Conservation (phyloP, 768 basidiomycete genomes). For the Suillus luteus region DNA sequence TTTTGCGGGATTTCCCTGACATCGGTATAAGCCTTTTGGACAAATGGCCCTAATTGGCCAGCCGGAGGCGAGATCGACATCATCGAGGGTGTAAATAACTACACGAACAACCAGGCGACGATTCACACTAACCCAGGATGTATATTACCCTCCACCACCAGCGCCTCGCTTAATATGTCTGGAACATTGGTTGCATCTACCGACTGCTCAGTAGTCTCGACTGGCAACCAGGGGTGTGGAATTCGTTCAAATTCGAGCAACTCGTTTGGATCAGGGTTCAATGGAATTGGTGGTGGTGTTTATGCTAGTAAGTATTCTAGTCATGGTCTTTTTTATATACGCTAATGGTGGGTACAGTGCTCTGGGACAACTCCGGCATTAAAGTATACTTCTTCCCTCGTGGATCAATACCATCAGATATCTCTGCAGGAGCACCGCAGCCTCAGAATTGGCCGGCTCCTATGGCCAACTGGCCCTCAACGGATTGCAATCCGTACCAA, state of each 20-base stretch:
- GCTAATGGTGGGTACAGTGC: constrained; percentile 46
- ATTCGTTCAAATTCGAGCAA: constrained; percentile 58
- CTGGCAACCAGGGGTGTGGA: constrained; percentile 82
- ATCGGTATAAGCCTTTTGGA: constrained; percentile 44
- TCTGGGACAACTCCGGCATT: constrained; percentile 77
- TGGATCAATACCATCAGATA: constrained; percentile 72
- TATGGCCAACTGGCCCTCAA: constrained; percentile 77
- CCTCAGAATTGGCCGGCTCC: constrained; percentile 79
- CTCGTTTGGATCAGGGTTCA: constrained; percentile 87
- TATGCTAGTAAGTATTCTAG: constrained; percentile 72
- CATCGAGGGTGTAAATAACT: constrained; percentile 80
- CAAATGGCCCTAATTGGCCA: constrained; percentile 49
- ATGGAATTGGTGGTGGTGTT: constrained; percentile 81
- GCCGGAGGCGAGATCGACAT: constrained; percentile 78
- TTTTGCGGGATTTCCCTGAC: not conserved
- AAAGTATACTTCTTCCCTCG: constrained; percentile 83
- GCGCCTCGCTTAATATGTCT: constrained; percentile 53
- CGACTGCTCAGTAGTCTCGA: constrained; percentile 70
- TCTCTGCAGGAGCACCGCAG: constrained; percentile 68
- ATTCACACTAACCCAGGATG: constrained; percentile 80
- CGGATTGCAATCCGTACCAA: constrained; percentile 70
- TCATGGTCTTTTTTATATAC: constrained; percentile 14
- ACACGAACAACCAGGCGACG: constrained; percentile 80
- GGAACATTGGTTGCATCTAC: constrained; percentile 69
- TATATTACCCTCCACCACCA: constrained; percentile 50